Conservation (phyloP, 1,284 basidiomycete genomes). For the Anthracocystis walkeri region DNA sequence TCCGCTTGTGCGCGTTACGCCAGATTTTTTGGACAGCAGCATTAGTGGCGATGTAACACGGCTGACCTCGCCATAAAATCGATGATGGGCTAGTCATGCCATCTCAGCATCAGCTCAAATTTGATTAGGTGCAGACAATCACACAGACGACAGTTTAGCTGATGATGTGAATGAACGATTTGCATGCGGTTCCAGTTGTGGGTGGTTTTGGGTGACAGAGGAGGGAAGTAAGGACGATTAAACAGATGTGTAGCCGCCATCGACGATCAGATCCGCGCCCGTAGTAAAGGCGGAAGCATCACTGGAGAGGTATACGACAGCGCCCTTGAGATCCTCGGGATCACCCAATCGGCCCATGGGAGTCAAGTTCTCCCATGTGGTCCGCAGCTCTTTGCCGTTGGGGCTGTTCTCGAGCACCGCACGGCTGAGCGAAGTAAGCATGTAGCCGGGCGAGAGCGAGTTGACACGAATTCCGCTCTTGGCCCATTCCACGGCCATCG, state of each 20-base stretch:
- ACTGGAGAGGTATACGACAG: conserved; percentile 84
- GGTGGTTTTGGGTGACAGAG: background rate
- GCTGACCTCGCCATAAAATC: background rate
- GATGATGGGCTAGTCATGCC: background rate
- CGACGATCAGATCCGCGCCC: conserved; percentile 83
- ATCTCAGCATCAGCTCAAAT: background rate
- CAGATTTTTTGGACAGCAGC: background rate
- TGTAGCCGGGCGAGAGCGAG: conserved; percentile 68
- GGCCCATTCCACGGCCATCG: conserved; percentile 89
- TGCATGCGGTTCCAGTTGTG: background rate
- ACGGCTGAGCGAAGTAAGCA: conserved; percentile 81
- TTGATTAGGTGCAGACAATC: background rate
- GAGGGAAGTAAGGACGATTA: conserved; percentile 8
- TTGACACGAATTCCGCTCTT: conserved; percentile 86
- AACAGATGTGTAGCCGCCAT: conserved; percentile 78
- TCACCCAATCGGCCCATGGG: conserved; percentile 78
- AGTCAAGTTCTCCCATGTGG: conserved; percentile 88
- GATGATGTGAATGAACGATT: background rate
- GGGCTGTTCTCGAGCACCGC: conserved; percentile 47
- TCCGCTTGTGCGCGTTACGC: conserved; percentile 9
- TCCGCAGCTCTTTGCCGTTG: conserved; percentile 72
- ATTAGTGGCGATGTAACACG: conserved; percentile 1
- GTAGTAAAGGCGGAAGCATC: conserved; percentile 89
- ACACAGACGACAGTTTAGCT: background rate
- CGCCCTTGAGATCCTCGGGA: conserved; percentile 74